Evolutionary conservation across 371 early-diverging fungal species (phyloP).

Genomic region (Mucor irregularis): DNA sequence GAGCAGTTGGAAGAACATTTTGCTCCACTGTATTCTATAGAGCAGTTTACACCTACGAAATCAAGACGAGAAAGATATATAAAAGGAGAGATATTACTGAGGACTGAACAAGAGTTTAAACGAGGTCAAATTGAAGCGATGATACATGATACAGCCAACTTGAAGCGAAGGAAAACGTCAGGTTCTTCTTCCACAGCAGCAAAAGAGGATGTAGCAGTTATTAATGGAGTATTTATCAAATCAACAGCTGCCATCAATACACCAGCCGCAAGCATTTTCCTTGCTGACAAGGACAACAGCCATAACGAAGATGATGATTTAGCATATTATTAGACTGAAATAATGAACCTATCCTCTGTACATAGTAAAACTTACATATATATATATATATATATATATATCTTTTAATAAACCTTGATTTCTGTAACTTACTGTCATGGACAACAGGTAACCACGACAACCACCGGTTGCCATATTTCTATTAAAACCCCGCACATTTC

Average conservation of each 20-base stretch:
- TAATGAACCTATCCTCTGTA: no score
- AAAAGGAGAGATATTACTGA: background rate
- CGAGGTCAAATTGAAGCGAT: background rate
- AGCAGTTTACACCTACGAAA: slow-evolving; percentile 5
- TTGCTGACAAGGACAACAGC: background rate
- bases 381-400: no score
- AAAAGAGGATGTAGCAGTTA: no score
- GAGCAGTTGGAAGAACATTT: background rate
- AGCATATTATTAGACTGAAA: slow-evolving; percentile 8
- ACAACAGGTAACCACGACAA: no score
- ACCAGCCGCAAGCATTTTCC: slow-evolving; percentile 5
- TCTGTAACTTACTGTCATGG: no score
- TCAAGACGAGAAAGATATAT: background rate
- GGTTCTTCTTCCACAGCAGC: no score
- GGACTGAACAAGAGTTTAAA: background rate
- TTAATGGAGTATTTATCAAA: background rate
- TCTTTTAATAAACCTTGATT: no score
- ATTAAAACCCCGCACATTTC: no score
- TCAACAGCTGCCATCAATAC: slow-evolving; percentile 7
- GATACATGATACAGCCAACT: background rate
- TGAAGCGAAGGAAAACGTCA: no score
- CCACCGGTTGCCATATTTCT: no score
- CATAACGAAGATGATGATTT: background rate
- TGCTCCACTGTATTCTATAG: slow-evolving; percentile 1
- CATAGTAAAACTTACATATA: no score